phyloP scores from a whole-genome alignment of 495 filamentous ascomycete genomes.

The Aspergillus conjunctus region DNA sequence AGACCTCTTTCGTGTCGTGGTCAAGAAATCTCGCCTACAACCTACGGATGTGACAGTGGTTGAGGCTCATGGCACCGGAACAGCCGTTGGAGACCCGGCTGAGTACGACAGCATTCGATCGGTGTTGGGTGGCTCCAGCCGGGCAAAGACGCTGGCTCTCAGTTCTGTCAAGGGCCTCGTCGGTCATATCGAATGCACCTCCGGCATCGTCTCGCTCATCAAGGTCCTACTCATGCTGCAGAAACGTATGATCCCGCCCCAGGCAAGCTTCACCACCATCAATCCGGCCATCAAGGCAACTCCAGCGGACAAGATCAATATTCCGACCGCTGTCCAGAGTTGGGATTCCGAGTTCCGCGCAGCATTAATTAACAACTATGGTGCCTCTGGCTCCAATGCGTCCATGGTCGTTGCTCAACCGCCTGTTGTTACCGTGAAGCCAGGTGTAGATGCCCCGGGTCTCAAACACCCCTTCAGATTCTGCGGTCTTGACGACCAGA shows the following conservation, averaged over 20 bases:
- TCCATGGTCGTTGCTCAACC: conserved; percentile 32
- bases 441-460: neutral
- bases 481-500: neutral
- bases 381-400: conserved; percentile 46
- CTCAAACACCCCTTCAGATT: conserved; percentile 3
- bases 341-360: conserved; percentile 35
- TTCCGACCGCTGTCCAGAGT: conserved; percentile 28
- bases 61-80: conserved; percentile 78
- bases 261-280: conserved; percentile 39
- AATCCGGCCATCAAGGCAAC: conserved; percentile 35
- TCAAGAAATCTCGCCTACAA: conserved; percentile 56
- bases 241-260: conserved; percentile 58
- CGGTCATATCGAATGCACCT: conserved; percentile 52
- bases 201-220: conserved; percentile 47
- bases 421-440: neutral
- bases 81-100: conserved; percentile 66
- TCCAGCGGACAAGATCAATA: conserved; percentile 35
- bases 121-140: conserved; percentile 31
- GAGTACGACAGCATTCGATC: conserved; percentile 50
- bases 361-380: conserved; percentile 51
- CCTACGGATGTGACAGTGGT: conserved; percentile 71
- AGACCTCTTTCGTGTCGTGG: conserved; percentile 54
- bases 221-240: conserved; percentile 54
- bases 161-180: conserved; percentile 51
- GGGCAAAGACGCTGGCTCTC: conserved; percentile 37